These are phyloP conservation scores for Penicillium hesseltinei DNA, from an alignment of 2,329 filamentous ascomycete species.

Conservation along the genomic window DNA sequence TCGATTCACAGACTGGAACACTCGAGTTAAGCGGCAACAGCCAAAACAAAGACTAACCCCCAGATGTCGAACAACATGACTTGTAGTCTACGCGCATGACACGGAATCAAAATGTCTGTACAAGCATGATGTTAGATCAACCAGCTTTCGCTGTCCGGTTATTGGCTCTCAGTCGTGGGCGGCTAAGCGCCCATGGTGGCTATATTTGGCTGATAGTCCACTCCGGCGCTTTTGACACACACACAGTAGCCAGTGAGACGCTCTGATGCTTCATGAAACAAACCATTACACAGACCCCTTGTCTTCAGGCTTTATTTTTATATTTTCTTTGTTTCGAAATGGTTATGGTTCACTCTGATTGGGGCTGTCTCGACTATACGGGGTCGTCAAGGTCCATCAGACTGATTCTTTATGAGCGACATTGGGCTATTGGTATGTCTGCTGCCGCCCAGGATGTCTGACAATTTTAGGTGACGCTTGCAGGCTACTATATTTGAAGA, in stretches of 20 bases:
- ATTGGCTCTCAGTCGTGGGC: constrained; percentile 26
- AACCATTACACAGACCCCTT: constrained; percentile 7
- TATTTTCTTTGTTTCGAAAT: constrained; percentile 16
- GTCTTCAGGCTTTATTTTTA: constrained; percentile 18
- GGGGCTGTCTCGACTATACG: constrained; percentile 10
- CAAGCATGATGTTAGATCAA: constrained; percentile 3
- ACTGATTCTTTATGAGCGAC: constrained; percentile 15
- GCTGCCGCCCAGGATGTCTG: constrained; percentile 15
- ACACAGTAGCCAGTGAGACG: constrained; percentile 13
- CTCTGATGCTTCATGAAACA: constrained; percentile 29
- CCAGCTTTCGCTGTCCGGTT: background rate
- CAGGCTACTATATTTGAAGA: constrained; percentile 12
- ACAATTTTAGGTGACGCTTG: background rate
- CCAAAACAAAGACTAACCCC: background rate
- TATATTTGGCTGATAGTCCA: constrained; percentile 26
- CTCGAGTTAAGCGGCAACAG: background rate
- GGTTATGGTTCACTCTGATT: constrained; percentile 14
- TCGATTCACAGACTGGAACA: background rate
- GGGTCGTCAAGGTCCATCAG: constrained; percentile 11
- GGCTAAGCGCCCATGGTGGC: constrained; percentile 29
- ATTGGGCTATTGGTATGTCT: constrained; percentile 1
- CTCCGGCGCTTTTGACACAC: constrained; percentile 21
- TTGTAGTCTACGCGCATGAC: background rate
- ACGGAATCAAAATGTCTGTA: background rate
- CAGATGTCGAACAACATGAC: background rate